These are phyloP conservation scores for Uncinocarpus reesii DNA, from an alignment of 2,329 filamentous ascomycete species.

Conservation along the genomic window DNA sequence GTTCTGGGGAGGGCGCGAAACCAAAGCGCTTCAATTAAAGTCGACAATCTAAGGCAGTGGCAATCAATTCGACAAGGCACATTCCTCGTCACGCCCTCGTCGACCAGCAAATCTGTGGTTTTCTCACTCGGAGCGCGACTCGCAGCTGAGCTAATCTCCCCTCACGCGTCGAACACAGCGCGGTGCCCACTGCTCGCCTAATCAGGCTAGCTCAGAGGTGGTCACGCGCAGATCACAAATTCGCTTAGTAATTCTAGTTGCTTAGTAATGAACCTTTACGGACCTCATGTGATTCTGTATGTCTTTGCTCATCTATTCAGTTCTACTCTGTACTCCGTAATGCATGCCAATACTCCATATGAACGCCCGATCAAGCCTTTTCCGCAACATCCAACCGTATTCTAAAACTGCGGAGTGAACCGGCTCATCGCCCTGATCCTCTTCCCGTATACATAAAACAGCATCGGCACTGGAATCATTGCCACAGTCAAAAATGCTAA, in stretches of 20 bases:
- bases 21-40: no score
- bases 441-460: slow-evolving; percentile 42
- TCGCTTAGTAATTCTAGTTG: no score
- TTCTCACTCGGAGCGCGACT: slow-evolving; percentile 1
- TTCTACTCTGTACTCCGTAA: background rate
- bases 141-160: slow-evolving; percentile 1
- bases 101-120: background rate
- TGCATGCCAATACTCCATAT: background rate
- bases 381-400: background rate
- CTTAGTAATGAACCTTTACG: no score
- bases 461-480: slow-evolving; percentile 40
- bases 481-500: slow-evolving; percentile 31
- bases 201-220: background rate
- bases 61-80: background rate
- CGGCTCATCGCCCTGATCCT: slow-evolving; percentile 38
- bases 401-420: slow-evolving; percentile 25
- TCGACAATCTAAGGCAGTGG: background rate
- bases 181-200: background rate
- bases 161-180: background rate
- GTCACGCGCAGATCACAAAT: background rate
- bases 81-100: background rate
- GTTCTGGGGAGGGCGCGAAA: background rate
- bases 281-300: no score
- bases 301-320: no score
- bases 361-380: background rate